These are phyloP conservation scores for Medicago lupulina DNA, from an alignment of 306 rosid species.

Conservation along the genomic window DNA sequence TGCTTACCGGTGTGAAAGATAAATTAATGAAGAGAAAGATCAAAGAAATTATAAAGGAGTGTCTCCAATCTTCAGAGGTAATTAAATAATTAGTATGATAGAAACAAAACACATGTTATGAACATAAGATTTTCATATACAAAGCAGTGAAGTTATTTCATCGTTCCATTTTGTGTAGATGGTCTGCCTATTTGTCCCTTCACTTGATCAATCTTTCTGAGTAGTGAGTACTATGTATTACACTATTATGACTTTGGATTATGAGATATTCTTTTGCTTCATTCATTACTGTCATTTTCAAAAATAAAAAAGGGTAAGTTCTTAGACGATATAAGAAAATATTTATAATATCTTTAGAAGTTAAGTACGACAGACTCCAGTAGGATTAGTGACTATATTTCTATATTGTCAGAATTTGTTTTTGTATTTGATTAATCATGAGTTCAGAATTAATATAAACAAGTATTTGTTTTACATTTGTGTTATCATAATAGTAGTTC, in stretches of 20 bases:
- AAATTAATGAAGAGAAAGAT: constrained; percentile 78
- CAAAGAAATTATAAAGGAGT: constrained; percentile 72
- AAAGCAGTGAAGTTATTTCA: constrained; percentile 18
- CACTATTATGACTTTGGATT: not conserved
- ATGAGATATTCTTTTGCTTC: not conserved
- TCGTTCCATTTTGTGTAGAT: constrained; percentile 8
- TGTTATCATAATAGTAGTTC: not conserved
- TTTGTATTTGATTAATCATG: not conserved
- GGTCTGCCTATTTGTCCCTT: not conserved
- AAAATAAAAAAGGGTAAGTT: not conserved
- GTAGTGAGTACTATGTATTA: not conserved
- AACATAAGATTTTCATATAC: constrained; percentile 18
- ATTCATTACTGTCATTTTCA: not conserved
- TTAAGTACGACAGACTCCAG: not conserved
- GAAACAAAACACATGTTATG: constrained; percentile 19
- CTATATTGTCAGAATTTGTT: not conserved
- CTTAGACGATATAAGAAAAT: not conserved
- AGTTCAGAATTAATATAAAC: not conserved
- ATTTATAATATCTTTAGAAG: too few species aligned
- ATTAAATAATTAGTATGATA: constrained; percentile 6
- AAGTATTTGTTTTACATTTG: not conserved
- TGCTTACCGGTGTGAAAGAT: constrained; percentile 77
- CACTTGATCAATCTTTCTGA: constrained; percentile 1
- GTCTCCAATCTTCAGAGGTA: constrained; percentile 55
- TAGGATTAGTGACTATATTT: not conserved